Conservation (phyloP, 768 basidiomycete species). For the Kwoniella sp. region DNA sequence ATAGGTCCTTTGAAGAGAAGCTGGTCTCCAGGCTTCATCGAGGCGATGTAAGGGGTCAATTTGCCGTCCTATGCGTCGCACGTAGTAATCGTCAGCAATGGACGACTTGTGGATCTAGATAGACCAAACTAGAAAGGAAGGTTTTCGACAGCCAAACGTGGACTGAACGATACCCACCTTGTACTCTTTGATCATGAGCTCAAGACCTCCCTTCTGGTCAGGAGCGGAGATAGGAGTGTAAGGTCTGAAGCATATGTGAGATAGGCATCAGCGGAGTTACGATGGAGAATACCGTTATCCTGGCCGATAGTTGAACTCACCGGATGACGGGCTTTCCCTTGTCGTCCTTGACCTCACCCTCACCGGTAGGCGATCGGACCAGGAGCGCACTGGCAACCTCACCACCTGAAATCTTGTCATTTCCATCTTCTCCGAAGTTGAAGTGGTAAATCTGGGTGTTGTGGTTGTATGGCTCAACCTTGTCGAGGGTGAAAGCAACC, state of each 20-base stretch:
- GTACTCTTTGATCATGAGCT: conserved; percentile 78
- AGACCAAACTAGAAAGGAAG: too few relatives aligned
- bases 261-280: neutral
- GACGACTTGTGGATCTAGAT: too few relatives aligned
- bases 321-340: conserved; percentile 86
- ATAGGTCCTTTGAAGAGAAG: conserved; percentile 90
- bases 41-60: conserved; percentile 78
- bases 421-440: conserved; percentile 62
- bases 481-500: conserved; percentile 75
- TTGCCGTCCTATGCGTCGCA: conserved; percentile 77
- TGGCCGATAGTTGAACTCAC: conserved; percentile 17
- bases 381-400: conserved; percentile 59
- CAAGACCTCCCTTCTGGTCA: conserved; percentile 72
- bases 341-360: conserved; percentile 40
- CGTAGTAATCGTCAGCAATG: too few relatives aligned
- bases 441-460: conserved; percentile 83
- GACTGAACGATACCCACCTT: conserved; percentile 50
- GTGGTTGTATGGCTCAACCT: conserved; percentile 82
- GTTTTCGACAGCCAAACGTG: too few relatives aligned
- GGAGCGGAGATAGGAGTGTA: conserved; percentile 89
- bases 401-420: conserved; percentile 44
- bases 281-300: neutral
- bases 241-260: conserved; percentile 60
- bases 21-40: conserved; percentile 70
- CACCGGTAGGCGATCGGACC: conserved; percentile 64